A percentile compares a stretch with the other conserved stretches of the same genome.
phyloP scores from a whole-genome alignment of 768 basidiomycete species.

The Mycena rosella region DNA sequence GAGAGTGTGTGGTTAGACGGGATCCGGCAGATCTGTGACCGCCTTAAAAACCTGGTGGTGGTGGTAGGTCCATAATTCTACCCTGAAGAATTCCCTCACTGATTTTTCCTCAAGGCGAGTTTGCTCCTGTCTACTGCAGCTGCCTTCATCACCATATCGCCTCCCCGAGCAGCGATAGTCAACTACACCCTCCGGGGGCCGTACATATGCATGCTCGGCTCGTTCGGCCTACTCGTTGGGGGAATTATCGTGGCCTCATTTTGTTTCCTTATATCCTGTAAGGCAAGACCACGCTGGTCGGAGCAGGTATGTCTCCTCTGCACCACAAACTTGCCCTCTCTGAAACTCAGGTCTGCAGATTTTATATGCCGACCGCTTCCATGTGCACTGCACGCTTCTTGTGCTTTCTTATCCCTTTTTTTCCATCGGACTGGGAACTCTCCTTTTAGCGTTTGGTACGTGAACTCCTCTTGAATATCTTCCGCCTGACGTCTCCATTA shows the following conservation, averaged over 20 bases:
- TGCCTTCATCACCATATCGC: constrained; percentile 18
- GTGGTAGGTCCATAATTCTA: constrained; percentile 4
- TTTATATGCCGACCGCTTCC: constrained; percentile 6
- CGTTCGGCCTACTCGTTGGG: constrained; percentile 8
- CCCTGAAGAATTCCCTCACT: neutral
- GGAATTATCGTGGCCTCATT: constrained; percentile 19
- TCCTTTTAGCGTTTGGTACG: neutral
- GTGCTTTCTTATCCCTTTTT: constrained; percentile 24
- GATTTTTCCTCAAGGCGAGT: neutral
- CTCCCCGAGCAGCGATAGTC: constrained; percentile 1
- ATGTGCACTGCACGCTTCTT: constrained; percentile 7
- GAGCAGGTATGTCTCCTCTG: constrained; percentile 9
- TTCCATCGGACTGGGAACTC: constrained; percentile 1
- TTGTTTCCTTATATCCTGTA: neutral
- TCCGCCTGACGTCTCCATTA: neutral
- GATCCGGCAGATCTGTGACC: neutral
- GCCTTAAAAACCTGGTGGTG: constrained; percentile 15
- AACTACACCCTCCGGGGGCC: constrained; percentile 18
- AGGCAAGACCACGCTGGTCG: constrained; percentile 9
- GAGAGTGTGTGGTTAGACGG: constrained; percentile 5
- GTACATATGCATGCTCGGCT: constrained; percentile 22
- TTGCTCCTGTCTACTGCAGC: neutral
- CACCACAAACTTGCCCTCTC: neutral
- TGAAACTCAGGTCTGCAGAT: neutral
- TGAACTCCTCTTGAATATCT: too few relatives aligned